A percentile compares a stretch with the other conserved stretches of the same genome.
phyloP scores from a whole-genome alignment of 495 filamentous ascomycete genomes.

The Aspergillus coremiiformis region DNA sequence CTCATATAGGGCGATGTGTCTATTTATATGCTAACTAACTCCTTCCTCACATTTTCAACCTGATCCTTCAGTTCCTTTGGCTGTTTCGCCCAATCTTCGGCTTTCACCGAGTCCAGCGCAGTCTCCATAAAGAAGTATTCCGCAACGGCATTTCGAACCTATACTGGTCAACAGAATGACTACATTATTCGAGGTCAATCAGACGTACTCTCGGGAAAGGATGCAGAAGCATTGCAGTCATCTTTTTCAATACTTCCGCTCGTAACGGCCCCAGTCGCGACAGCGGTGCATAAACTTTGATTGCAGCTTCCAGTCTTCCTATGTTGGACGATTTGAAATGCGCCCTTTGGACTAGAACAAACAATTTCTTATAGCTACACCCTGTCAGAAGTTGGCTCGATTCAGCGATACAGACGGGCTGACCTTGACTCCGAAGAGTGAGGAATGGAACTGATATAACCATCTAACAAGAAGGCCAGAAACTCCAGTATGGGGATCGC shows the following conservation, averaged over 20 bases:
- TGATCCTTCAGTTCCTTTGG: conserved; percentile 33
- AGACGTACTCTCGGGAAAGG: conserved; percentile 53
- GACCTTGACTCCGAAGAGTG: conserved; percentile 19
- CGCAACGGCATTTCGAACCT: conserved; percentile 33
- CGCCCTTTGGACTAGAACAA: conserved; percentile 62
- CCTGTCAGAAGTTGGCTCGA: background rate
- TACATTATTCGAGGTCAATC: background rate
- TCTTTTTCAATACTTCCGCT: conserved; percentile 44
- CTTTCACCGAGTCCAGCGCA: conserved; percentile 25
- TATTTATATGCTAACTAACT: conserved; percentile 13
- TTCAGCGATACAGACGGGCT: background rate
- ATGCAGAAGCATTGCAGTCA: conserved; percentile 54
- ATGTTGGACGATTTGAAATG: conserved; percentile 78
- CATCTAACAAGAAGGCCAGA: conserved; percentile 61
- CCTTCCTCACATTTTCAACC: conserved; percentile 25
- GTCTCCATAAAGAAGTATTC: conserved; percentile 36
- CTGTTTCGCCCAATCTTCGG: conserved; percentile 36
- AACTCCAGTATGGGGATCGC: conserved; percentile 70
- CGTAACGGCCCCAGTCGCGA: conserved; percentile 31
- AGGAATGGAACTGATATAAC: conserved; percentile 19
- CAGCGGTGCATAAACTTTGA: conserved; percentile 69
- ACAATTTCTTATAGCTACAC: conserved; percentile 50
- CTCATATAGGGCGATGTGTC: background rate
- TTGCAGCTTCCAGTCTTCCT: conserved; percentile 66
- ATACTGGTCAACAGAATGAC: background rate